A percentile compares a stretch with the other conserved stretches of the same genome.
These are phyloP conservation scores for Ambrosia trifida DNA, from an alignment of 129 eudicot genomes.

Conservation along the genomic window DNA sequence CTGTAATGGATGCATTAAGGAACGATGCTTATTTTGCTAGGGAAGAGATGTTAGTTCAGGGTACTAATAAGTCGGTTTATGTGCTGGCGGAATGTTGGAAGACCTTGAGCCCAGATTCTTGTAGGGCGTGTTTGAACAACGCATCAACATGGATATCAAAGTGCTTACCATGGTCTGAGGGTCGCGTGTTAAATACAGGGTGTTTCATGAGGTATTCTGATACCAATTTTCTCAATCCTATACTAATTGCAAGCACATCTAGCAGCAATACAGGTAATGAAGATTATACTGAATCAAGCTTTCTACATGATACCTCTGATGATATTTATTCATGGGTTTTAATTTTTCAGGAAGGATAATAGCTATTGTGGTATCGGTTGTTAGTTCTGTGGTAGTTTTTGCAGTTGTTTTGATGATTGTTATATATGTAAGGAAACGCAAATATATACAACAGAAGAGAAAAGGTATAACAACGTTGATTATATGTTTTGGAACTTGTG, in stretches of 20 bases:
- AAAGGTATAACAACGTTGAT: constrained; percentile 44
- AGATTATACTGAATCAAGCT: not conserved
- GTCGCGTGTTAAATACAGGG: constrained; percentile 67
- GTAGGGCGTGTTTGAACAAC: constrained; percentile 60
- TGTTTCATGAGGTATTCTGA: constrained; percentile 88
- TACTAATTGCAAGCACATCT: constrained; percentile 40
- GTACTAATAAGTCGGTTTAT: constrained; percentile 39
- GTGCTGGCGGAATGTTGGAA: constrained; percentile 83
- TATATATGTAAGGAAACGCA: constrained; percentile 50
- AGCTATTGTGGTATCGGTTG: constrained; percentile 47
- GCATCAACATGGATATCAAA: constrained; percentile 46
- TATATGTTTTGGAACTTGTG: not conserved
- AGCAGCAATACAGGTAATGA: constrained; percentile 44
- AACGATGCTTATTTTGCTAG: constrained; percentile 43
- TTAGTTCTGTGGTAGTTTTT: constrained; percentile 59
- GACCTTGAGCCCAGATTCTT: constrained; percentile 50
- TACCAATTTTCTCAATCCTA: constrained; percentile 65
- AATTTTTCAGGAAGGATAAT: constrained; percentile 48
- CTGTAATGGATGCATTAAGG: constrained; percentile 38
- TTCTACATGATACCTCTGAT: not conserved
- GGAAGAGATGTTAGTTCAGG: constrained; percentile 37
- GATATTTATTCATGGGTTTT: not conserved
- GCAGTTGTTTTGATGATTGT: constrained; percentile 46
- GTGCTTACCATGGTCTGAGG: constrained; percentile 75
- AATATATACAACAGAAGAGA: constrained; percentile 58